These are phyloP conservation scores for Eucalyptus cloeziana DNA, from an alignment of 345 rosid species.

Conservation along the genomic window DNA sequence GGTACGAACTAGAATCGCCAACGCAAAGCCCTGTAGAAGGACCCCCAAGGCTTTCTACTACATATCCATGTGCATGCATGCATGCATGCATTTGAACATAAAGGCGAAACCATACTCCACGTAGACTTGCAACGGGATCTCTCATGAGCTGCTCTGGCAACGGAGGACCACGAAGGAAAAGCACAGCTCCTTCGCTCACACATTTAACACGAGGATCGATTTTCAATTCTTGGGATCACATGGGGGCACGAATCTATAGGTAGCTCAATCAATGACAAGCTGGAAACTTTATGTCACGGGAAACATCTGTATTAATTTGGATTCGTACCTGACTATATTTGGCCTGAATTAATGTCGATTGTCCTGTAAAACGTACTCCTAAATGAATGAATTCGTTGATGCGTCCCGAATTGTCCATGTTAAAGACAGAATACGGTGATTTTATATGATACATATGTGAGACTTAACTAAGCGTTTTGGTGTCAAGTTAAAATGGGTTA, in stretches of 20 bases:
- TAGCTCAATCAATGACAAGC: not conserved
- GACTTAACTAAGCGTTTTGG: too few species aligned
- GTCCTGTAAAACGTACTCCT: not conserved
- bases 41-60: not conserved
- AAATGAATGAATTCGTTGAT: not conserved
- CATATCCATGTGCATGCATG: not conserved
- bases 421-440: not conserved
- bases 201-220: not conserved
- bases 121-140: not conserved
- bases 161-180: not conserved
- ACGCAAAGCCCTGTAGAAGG: not conserved
- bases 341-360: not conserved
- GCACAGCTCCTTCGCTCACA: not conserved
- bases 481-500: too few species aligned
- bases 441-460: not conserved
- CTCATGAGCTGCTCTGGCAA: not conserved
- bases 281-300: not conserved
- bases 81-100: not conserved
- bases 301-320: not conserved
- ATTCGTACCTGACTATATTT: not conserved
- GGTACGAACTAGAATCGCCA: not conserved
- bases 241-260: not conserved
- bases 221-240: not conserved
- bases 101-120: not conserved
- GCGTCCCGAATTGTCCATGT: not conserved